Evolutionary conservation across 345 rosid genomes (phyloP).

Genomic region (Firmiana major): DNA sequence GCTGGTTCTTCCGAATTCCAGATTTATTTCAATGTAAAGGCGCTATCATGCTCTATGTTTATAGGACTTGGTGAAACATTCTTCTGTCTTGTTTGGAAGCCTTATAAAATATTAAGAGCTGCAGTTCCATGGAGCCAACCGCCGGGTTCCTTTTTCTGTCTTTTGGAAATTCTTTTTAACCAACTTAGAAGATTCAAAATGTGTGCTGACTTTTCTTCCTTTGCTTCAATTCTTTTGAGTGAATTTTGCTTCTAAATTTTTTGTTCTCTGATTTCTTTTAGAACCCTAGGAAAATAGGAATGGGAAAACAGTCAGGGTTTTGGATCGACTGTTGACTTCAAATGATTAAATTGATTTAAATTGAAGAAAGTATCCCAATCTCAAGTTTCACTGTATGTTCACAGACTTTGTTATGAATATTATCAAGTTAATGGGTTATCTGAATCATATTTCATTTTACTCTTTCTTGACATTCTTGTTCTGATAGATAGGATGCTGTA

Average conservation of each 20-base stretch:
- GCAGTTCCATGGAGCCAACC: conserved; percentile 32
- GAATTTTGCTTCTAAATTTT: conserved; percentile 2
- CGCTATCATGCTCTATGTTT: neutral
- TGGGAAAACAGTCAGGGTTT: conserved; percentile 12
- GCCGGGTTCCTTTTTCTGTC: conserved; percentile 20
- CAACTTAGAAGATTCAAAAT: conserved; percentile 20
- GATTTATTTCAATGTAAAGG: conserved; percentile 21
- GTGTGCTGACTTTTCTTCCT: neutral
- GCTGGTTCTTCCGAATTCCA: conserved; percentile 21
- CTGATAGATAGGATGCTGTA: neutral
- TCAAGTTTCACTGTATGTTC: neutral
- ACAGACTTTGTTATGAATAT: neutral
- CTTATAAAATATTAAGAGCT: conserved; percentile 27
- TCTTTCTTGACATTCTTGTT: neutral
- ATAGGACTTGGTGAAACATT: conserved; percentile 10
- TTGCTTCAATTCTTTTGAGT: neutral
- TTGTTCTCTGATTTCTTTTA: neutral
- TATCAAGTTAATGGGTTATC: neutral
- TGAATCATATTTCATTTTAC: neutral
- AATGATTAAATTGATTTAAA: conserved; percentile 6
- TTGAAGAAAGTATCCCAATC: neutral
- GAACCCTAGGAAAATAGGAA: neutral
- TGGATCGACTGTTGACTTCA: conserved; percentile 9
- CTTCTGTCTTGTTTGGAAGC: conserved; percentile 13
- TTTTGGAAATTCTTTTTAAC: conserved; percentile 18